phyloP scores from a whole-genome alignment of 805 yeast genomes.

The Candida railenensis region DNA sequence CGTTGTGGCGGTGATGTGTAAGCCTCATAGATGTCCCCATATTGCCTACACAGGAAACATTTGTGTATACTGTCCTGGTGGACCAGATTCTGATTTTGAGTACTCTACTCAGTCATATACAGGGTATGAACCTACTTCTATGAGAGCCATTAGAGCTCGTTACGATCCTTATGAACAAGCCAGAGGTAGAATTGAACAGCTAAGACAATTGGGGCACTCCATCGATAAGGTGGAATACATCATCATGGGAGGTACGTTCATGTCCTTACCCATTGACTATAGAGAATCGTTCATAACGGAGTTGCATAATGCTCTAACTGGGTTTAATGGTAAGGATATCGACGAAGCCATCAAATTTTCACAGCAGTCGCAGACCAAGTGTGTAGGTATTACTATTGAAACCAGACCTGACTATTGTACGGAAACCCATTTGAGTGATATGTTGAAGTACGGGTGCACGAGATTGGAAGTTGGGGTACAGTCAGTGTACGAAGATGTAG shows the following conservation, averaged over 20 bases:
- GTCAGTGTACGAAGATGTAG: slow-evolving; percentile 96
- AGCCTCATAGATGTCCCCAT: slow-evolving; percentile 98
- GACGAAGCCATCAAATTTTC: slow-evolving; percentile 90
- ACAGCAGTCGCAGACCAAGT: slow-evolving; percentile 91
- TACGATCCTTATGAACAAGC: slow-evolving; percentile 99
- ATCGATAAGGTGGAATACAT: slow-evolving; percentile 97
- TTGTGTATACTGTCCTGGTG: slow-evolving; percentile 98
- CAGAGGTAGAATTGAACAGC: slow-evolving; percentile 93
- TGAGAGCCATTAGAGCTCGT: slow-evolving; percentile 98
- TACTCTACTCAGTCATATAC: slow-evolving; percentile 98
- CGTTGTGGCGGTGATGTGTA: slow-evolving; percentile 98
- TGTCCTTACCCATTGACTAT: slow-evolving; percentile 89
- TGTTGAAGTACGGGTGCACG: slow-evolving; percentile 96
- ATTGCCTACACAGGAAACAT: slow-evolving; percentile 98
- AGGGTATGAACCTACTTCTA: slow-evolving; percentile 97
- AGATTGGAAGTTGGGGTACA: slow-evolving; percentile 97
- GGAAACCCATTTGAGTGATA: slow-evolving; percentile 89
- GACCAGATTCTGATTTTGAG: slow-evolving; percentile 97
- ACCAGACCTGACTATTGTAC: slow-evolving; percentile 99
- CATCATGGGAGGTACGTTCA: slow-evolving; percentile 98
- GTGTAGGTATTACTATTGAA: slow-evolving; percentile 98
- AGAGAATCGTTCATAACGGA: slow-evolving; percentile 87
- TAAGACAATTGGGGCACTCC: slow-evolving; percentile 91
- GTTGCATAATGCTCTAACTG: slow-evolving; percentile 92
- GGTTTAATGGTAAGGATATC: slow-evolving; percentile 80